Evolutionary conservation across 345 rosid genomes (phyloP).

Genomic region (Acer campestre): DNA sequence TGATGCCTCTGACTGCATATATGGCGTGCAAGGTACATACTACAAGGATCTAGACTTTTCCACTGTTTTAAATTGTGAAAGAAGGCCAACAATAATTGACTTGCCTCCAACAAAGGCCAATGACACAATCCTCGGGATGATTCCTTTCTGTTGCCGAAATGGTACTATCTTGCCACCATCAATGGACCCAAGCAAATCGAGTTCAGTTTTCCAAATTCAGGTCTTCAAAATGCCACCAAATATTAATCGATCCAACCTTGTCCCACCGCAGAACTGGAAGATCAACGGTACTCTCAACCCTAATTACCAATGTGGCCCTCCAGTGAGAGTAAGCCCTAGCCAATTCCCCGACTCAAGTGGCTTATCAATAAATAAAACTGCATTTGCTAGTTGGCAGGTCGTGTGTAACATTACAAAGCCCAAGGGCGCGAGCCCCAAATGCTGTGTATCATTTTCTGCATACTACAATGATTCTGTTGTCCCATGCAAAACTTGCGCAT

Average conservation of each 20-base stretch:
- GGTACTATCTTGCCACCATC: conserved; percentile 80
- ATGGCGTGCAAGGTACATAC: conserved; percentile 63
- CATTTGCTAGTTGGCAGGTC: conserved; percentile 91
- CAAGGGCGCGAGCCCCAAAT: conserved; percentile 62
- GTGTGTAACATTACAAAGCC: conserved; percentile 91
- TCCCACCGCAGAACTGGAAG: conserved; percentile 85
- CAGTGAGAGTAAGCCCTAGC: conserved; percentile 79
- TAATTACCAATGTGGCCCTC: conserved; percentile 80
- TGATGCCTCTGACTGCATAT: conserved; percentile 82
- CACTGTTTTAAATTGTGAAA: conserved; percentile 75
- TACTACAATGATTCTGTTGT: conserved; percentile 86
- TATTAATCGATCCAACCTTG: conserved; percentile 66
- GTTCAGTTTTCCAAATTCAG: conserved; percentile 79
- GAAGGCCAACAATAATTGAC: conserved; percentile 81
- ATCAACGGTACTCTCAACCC: conserved; percentile 86
- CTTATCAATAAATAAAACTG: conserved; percentile 59
- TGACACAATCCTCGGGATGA: conserved; percentile 64
- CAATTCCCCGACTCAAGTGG: conserved; percentile 75
- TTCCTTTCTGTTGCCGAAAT: conserved; percentile 83
- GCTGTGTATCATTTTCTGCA: conserved; percentile 93
- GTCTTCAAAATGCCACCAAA: conserved; percentile 92
- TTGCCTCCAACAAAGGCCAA: conserved; percentile 87
- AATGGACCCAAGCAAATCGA: conserved; percentile 85
- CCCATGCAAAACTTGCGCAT: conserved; percentile 88
- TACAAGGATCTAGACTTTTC: conserved; percentile 64